These are phyloP conservation scores for Trichoderma breve DNA, from an alignment of 2,329 filamentous ascomycete genomes.

Conservation along the genomic window DNA sequence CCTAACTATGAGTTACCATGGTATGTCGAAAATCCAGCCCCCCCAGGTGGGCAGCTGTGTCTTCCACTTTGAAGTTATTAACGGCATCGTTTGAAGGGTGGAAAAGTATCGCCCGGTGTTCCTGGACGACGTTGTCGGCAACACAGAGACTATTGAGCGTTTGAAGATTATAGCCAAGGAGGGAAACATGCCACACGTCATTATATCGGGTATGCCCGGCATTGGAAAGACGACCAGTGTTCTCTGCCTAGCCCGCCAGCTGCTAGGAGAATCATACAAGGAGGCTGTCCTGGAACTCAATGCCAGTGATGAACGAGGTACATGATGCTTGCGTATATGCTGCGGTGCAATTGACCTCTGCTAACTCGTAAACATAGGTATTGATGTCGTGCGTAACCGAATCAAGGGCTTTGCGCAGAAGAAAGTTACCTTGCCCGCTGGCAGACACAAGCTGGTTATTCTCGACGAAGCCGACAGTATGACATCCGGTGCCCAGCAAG, in stretches of 20 bases:
- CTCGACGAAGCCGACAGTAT: conserved; percentile 98
- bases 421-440: conserved; percentile 89
- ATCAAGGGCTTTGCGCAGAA: conserved; percentile 99
- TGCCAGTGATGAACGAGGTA: conserved; percentile 88
- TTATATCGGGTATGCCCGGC: conserved; percentile 98
- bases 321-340: conserved; percentile 39
- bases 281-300: conserved; percentile 96
- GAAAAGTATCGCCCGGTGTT: conserved; percentile 97
- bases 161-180: conserved; percentile 98
- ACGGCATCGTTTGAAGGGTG: conserved; percentile 62
- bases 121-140: conserved; percentile 95
- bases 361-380: conserved; percentile 52
- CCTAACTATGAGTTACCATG: conserved; percentile 75
- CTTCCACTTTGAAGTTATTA: conserved; percentile 24
- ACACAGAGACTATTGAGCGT: conserved; percentile 95
- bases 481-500: conserved; percentile 95
- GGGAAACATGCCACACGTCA: conserved; percentile 98
- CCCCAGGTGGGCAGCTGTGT: background rate
- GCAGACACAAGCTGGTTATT: conserved; percentile 94
- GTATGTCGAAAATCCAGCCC: conserved; percentile 42
- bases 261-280: conserved; percentile 92
- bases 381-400: conserved; percentile 93
- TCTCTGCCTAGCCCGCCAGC: conserved; percentile 84
- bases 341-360: background rate
- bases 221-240: conserved; percentile 98